Evolutionary conservation across 2,329 filamentous ascomycete species (phyloP), one percentile per base, ranked within the genome.

Genomic region (Aspergillus sp.): DNA sequence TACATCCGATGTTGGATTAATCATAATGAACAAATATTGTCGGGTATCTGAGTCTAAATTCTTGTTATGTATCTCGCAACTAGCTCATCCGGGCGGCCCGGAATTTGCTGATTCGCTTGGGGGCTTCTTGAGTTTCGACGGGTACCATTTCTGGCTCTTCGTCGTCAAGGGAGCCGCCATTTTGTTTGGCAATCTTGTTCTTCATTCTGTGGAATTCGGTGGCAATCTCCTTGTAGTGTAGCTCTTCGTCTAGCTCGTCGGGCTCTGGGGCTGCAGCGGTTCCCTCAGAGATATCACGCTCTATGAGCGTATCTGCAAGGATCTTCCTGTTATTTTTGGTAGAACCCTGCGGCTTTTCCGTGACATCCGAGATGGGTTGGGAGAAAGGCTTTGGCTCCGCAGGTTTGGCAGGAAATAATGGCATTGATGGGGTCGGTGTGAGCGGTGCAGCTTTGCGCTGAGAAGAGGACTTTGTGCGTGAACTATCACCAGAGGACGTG

Each of bases 161-260:
- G 64, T 91, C 83, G 64, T 91, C 83, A 66, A 89, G 77, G 72
- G 96, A 96, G 3, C 92, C 92, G 51, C 92, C 92, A 66, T 95
- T 86, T 65, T 87, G 84, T 64, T 91, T 86, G 53, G 97, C 92
- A 74, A 96, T 87, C 67, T 84, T 85, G 70, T 93, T 96, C 18
- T 93, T 88, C 72, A 90, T 81, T 44, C 85, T 86, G 71, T 96
- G 89, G 73, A 96, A 96, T 69, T 96, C 90, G 38, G 85, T 84
- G 7, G 90, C 88, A 13, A 96, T 86, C 71, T 96, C 89, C 61
- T 90, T 86, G 53, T 89, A 83, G 50, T 93, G 80, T 30, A 93
- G 78, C 18, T 85, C 81, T 5, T 89, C 85, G 64, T 96, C 89
- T 39, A 93, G 79, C 62, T 90, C 87, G 63, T 89, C 84, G 0